Percentiles rank a stretch among this genome's conserved stretches.
Evolutionary conservation across 2,329 filamentous ascomycete genomes (phyloP).

Genomic region (Hypoxylon sp.): DNA sequence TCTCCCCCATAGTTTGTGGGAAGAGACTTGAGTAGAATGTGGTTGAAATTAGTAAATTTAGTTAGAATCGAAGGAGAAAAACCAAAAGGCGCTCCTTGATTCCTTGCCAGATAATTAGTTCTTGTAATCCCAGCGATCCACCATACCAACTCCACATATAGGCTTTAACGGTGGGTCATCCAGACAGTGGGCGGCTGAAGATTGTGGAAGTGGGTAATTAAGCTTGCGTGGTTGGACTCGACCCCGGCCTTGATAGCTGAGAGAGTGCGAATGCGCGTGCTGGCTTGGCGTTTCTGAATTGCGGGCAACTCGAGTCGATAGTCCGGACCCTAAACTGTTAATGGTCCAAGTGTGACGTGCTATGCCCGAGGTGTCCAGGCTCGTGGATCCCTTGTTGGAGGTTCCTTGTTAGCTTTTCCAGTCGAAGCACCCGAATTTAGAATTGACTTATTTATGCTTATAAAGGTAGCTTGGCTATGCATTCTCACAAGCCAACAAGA

Average conservation of each 20-base stretch:
- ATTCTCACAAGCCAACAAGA: slow-evolving; percentile 51
- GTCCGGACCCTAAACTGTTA: slow-evolving; percentile 38
- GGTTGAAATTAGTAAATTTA: slow-evolving; percentile 13
- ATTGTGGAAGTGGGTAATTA: slow-evolving; percentile 37
- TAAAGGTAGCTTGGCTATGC: slow-evolving; percentile 15
- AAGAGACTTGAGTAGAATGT: slow-evolving; percentile 10
- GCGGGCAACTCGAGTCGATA: slow-evolving; percentile 44
- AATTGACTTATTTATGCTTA: slow-evolving; percentile 35
- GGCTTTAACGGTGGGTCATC: slow-evolving; percentile 51
- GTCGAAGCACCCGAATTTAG: slow-evolving; percentile 36
- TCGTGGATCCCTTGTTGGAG: slow-evolving; percentile 32
- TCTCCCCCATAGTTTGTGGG: slow-evolving; percentile 60
- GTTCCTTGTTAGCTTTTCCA: slow-evolving; percentile 33
- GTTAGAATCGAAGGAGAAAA: slow-evolving; percentile 17
- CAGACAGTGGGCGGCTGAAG: slow-evolving; percentile 46
- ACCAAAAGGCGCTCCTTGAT: slow-evolving; percentile 23
- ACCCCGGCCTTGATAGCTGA: slow-evolving; percentile 38
- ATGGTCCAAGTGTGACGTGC: slow-evolving; percentile 38
- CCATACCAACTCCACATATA: slow-evolving; percentile 49
- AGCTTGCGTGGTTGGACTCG: slow-evolving; percentile 43
- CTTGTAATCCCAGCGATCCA: slow-evolving; percentile 50
- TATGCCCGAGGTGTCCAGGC: slow-evolving; percentile 35
- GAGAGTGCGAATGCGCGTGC: slow-evolving; percentile 35
- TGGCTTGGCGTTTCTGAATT: slow-evolving; percentile 48
- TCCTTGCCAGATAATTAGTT: slow-evolving; percentile 42